A percentile compares a stretch with the other conserved stretches of the same genome.
These are phyloP conservation scores for Pleurotus cornucopiae DNA, from an alignment of 768 basidiomycete species.

Conservation along the genomic window DNA sequence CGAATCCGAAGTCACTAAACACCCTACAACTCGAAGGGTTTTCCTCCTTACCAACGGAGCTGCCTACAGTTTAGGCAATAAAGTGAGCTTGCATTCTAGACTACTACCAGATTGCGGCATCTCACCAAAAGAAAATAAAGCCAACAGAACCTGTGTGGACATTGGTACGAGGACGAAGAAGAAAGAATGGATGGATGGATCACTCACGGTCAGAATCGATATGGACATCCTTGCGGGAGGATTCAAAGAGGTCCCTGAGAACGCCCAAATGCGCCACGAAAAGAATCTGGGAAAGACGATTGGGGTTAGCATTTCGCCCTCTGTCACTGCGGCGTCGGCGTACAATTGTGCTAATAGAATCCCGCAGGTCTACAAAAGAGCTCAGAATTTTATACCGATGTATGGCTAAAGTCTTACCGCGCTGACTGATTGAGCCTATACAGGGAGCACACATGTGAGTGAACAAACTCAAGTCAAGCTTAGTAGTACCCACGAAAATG, in stretches of 20 bases:
- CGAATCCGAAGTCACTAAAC: background rate
- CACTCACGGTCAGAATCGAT: background rate
- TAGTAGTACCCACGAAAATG: background rate
- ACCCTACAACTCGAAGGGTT: background rate
- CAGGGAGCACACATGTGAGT: background rate
- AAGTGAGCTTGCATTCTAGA: background rate
- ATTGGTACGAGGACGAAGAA: too few species aligned
- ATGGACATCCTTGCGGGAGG: background rate
- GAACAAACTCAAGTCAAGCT: background rate
- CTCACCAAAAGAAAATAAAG: constrained; percentile 1
- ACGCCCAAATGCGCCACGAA: constrained; percentile 6
- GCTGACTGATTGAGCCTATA: constrained; percentile 4
- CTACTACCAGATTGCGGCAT: background rate
- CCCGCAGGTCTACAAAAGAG: background rate
- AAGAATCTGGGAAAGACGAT: background rate
- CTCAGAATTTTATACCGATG: too few species aligned
- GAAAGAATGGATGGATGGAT: too few species aligned
- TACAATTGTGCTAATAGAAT: background rate
- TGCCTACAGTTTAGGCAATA: background rate
- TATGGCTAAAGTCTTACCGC: background rate
- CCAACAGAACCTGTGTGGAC: background rate
- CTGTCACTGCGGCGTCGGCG: too few species aligned
- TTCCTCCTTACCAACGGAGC: background rate
- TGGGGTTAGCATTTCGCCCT: too few species aligned
- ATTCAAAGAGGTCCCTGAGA: background rate